Percentiles rank a stretch among this genome's conserved stretches.
Evolutionary conservation across 31 red algal species (phyloP).

Genomic region (Odonthalia washingtoniensis): DNA sequence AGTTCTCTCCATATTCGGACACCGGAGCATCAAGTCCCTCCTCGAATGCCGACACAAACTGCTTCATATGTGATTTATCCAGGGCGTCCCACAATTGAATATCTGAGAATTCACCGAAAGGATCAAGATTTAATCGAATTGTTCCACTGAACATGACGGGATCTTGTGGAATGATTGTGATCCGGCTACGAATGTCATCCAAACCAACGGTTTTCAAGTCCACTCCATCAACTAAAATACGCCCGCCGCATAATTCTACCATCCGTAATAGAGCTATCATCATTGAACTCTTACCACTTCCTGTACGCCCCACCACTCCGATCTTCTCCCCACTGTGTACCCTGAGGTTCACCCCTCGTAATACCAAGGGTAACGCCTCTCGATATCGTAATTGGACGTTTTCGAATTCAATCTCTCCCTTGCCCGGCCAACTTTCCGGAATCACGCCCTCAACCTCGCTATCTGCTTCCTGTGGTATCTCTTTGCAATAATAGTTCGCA

Average conservation of each 20-base stretch:
- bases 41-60: slow-evolving; percentile 72
- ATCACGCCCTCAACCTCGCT: slow-evolving; percentile 42
- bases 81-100: slow-evolving; percentile 93
- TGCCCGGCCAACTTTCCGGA: slow-evolving; percentile 69
- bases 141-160: slow-evolving; percentile 96
- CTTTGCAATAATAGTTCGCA: slow-evolving; percentile 78
- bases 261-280: slow-evolving; percentile 94
- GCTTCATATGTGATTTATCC: slow-evolving; percentile 82
- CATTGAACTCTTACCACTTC: slow-evolving; percentile 92
- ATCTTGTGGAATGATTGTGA: slow-evolving; percentile 99
- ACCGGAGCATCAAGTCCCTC: slow-evolving; percentile 87
- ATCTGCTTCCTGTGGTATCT: slow-evolving; percentile 79
- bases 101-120: slow-evolving; percentile 85
- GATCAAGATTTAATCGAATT: slow-evolving; percentile 96
- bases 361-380: slow-evolving; percentile 80
- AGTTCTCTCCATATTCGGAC: slow-evolving; percentile 94
- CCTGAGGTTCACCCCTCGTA: slow-evolving; percentile 78
- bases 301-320: slow-evolving; percentile 96
- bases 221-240: slow-evolving; percentile 85
- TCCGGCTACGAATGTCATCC: slow-evolving; percentile 64
- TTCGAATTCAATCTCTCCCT: slow-evolving; percentile 74
- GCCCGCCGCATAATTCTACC: slow-evolving; percentile 76
- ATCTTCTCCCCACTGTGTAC: slow-evolving; percentile 90
- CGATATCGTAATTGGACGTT: slow-evolving; percentile 89
- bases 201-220: slow-evolving; percentile 78